Evolutionary conservation across 2,329 filamentous ascomycete species (phyloP), one percentile per base, ranked within the genome.

Genomic region (Diaporthe sp.): DNA sequence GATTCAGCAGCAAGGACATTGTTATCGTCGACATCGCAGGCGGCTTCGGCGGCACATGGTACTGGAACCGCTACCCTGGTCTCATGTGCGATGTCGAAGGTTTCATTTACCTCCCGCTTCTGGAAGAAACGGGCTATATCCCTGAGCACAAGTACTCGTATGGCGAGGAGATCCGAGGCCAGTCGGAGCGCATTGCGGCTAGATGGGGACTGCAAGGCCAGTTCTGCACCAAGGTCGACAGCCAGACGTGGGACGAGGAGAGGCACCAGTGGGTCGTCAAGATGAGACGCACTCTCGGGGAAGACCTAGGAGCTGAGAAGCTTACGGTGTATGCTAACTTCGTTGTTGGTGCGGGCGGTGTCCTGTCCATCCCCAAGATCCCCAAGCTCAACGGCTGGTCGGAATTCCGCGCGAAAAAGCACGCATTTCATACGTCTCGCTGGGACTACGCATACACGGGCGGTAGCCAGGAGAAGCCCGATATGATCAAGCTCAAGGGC

Each of bases 21-120:
- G 76, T 82, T 22, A 83, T 88, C 49, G 79, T 87, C 13, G 87
- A 88, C 77, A 88, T 81, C 25, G 86, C 86, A 4, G 85, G 85
- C 5, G 86, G 85, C 8, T 88, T 87, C 79, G 86, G 87, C 5
- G 87, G 87, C 0, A 87, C 85, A 2, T 88, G 87, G 82, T 88
- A 86, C 77, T 88, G 85, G 85, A 88, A 88, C 63, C 81, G 84
- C 13, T 88, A 88, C 74, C 86, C 87, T 1, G 87, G 87, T 4
- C 77, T 87, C 5, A 82, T 81, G 77, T 88, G 86, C 75, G 87
- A 89, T 79, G 80, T 88, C 15, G 87, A 89, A 77, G 83, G 82
- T 57, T 88, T 87, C 76, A 82, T 83, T 57, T 89, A 88, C 76
- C 80, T 88, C 77, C 86, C 87, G 28, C 77, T 87, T 25, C 80